Evolutionary conservation across 768 basidiomycete genomes (phyloP).

Genomic region (Termitomyces heimii): DNA sequence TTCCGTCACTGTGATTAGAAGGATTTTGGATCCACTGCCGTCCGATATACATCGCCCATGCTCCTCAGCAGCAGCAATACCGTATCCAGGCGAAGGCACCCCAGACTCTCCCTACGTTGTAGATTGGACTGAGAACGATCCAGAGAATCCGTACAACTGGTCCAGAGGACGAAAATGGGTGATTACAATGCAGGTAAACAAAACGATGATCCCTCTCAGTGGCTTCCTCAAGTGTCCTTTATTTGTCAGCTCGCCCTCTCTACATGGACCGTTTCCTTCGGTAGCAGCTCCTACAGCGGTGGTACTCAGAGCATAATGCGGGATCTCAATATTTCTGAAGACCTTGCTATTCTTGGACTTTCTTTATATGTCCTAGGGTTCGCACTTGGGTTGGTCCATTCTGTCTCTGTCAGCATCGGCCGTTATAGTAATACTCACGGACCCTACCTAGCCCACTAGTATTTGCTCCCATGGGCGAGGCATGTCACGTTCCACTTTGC

Average conservation of each 20-base stretch:
- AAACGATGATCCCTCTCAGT: not conserved
- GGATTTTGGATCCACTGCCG: not conserved
- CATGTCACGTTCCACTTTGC: slow-evolving; percentile 17
- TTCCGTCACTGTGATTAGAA: not conserved
- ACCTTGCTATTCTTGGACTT: slow-evolving; percentile 51
- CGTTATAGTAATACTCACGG: not conserved
- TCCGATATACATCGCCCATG: slow-evolving; percentile 1
- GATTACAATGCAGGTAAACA: slow-evolving; percentile 45
- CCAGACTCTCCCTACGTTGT: slow-evolving; percentile 45
- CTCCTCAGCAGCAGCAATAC: slow-evolving; percentile 4
- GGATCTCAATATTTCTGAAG: slow-evolving; percentile 43
- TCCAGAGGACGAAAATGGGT: slow-evolving; percentile 40
- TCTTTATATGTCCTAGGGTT: slow-evolving; percentile 62
- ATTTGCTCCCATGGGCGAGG: slow-evolving; percentile 58
- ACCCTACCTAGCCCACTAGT: slow-evolving; percentile 38
- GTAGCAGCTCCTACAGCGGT: slow-evolving; percentile 52
- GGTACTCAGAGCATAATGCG: slow-evolving; percentile 37
- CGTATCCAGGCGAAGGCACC: slow-evolving; percentile 42
- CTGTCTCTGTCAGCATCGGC: not conserved
- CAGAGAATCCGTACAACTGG: slow-evolving; percentile 57
- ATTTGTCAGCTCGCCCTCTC: slow-evolving; percentile 37
- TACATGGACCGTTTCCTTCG: slow-evolving; percentile 55
- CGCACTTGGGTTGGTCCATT: slow-evolving; percentile 41
- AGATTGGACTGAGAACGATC: slow-evolving; percentile 45
- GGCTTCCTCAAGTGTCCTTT: slow-evolving; percentile 1